Base-by-base conservation (phyloP, 2,329 filamentous ascomycete species). In the Monilinia fructicola region DNA sequence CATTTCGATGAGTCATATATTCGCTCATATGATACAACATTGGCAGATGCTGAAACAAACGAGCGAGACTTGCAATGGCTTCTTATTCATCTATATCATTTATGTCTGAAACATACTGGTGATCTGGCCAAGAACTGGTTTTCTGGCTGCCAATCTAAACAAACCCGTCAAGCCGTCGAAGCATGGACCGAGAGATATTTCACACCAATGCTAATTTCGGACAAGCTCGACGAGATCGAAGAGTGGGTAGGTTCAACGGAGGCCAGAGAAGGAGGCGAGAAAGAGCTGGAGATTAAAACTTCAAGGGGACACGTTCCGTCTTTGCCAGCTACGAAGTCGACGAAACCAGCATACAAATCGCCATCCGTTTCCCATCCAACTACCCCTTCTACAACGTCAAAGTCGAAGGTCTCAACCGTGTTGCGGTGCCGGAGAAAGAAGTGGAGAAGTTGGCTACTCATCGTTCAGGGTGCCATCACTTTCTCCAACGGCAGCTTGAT, bases 401-500 rank as follows among this genome's bases (percentile, higher is more conserved):
- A 11, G 93, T 98, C 0, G 82, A 87, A 3, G 89, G 92, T 11
- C 81, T 93, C 26, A 92, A 90, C 72, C 89, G 94, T 16, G 92
- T 98, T 2, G 92, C 91, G 0, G 92, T 97, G 35, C 90, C 88
- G 68, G 93, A 98, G 75, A 89, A 89, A 89, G 77, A 96, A 95
- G 76, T 99, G 95, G 94, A 89, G 92, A 78, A 90, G 85, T 69
- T 97, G 94, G 93, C 83, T 97, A 69, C 84, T 92, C 74, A 92
- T 89, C 10, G 94, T 92, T 4, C 91, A 97, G 73, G 93, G 92
- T 5, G 92, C 95, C 54, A 97, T 99, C 73, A 94, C 92, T 53
- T 96, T 98, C 75, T 91, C 92, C 69, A 94, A 95, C 74, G 93
- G 93, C 64, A 91, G 86, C 75, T 86, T 99, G 67, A 90, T 93